A percentile compares a stretch with the other conserved stretches of the same genome.
Evolutionary conservation across 352 stramenopile genomes (phyloP).

Genomic region (Globisporangium abappressorium): DNA sequence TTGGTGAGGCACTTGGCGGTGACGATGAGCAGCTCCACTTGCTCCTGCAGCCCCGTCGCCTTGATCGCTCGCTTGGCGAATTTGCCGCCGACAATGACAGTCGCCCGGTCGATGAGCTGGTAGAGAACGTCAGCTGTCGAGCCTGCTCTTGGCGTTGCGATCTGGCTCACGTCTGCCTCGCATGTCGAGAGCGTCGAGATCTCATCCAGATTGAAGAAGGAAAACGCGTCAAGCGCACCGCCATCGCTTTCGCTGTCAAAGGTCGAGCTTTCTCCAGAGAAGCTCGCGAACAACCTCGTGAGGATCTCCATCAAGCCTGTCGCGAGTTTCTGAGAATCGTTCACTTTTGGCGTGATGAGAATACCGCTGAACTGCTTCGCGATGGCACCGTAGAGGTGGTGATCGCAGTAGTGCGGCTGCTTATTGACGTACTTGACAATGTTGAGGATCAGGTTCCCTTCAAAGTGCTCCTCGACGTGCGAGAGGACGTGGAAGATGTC

Average conservation of each 20-base stretch:
- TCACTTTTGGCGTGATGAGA: conserved; percentile 47
- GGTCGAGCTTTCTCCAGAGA: conserved; percentile 9
- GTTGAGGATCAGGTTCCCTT: conserved; percentile 51
- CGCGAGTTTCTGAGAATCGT: conserved; percentile 32
- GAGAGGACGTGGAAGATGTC: conserved; percentile 56
- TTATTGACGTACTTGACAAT: conserved; percentile 62
- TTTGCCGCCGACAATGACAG: conserved; percentile 47
- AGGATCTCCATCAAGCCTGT: conserved; percentile 54
- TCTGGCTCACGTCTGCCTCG: conserved; percentile 31
- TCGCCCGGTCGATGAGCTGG: conserved; percentile 55
- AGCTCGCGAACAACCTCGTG: conserved; percentile 44
- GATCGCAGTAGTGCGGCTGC: conserved; percentile 43
- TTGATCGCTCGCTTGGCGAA: conserved; percentile 61
- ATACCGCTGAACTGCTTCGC: conserved; percentile 61
- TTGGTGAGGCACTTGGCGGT: conserved; percentile 50
- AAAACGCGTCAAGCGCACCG: conserved; percentile 36
- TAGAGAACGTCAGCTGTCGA: conserved; percentile 55
- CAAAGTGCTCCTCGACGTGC: conserved; percentile 45
- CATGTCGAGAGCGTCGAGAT: conserved; percentile 25
- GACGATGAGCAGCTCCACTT: conserved; percentile 57
- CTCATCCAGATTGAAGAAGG: conserved; percentile 49
- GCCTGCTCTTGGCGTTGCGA: conserved; percentile 29
- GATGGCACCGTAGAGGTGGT: conserved; percentile 53
- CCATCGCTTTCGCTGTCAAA: neutral
- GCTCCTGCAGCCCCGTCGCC: conserved; percentile 40